Evolutionary conservation across 2,329 filamentous ascomycete genomes (phyloP).

Genomic region (Fusarium sp.): DNA sequence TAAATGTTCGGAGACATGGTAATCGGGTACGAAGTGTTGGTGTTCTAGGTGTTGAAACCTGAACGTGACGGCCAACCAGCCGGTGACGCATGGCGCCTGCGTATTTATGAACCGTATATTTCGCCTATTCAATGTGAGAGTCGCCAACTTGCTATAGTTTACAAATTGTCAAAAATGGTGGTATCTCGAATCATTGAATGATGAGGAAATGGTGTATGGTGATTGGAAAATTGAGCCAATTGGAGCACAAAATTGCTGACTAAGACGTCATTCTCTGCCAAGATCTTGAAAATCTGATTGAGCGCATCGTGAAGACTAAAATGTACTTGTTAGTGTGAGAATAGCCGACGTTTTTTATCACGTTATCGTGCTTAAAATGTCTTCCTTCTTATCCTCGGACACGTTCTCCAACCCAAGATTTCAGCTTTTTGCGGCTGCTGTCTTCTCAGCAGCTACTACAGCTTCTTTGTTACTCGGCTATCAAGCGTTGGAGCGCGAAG

Average conservation of each 20-base stretch:
- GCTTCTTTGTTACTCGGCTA: conserved; percentile 70
- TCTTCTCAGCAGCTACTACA: conserved; percentile 69
- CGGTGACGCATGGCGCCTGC: conserved; percentile 51
- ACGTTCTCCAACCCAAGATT: conserved; percentile 57
- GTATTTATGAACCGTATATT: neutral
- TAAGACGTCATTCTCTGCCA: conserved; percentile 26
- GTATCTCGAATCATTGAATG: conserved; percentile 2
- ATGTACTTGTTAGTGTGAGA: neutral
- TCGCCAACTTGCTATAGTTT: neutral
- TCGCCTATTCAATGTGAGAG: neutral
- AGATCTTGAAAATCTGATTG: conserved; percentile 15
- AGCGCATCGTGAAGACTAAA: neutral
- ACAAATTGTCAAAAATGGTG: neutral
- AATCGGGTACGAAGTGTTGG: conserved; percentile 24
- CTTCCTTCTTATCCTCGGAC: conserved; percentile 54
- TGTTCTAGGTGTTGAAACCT: conserved; percentile 24
- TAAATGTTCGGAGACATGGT: conserved; percentile 42
- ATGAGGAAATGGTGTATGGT: conserved; percentile 16
- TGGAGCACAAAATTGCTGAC: conserved; percentile 23
- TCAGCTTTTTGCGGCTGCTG: conserved; percentile 77
- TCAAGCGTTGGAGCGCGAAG: conserved; percentile 66
- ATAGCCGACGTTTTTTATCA: neutral
- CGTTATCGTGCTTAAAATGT: conserved; percentile 46
- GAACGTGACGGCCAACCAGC: conserved; percentile 46
- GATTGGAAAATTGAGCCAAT: conserved; percentile 28